Evolutionary conservation across 2,329 filamentous ascomycete species (phyloP), one percentile per base, ranked within the genome.

Genomic region (Paecilomyces sp.): DNA sequence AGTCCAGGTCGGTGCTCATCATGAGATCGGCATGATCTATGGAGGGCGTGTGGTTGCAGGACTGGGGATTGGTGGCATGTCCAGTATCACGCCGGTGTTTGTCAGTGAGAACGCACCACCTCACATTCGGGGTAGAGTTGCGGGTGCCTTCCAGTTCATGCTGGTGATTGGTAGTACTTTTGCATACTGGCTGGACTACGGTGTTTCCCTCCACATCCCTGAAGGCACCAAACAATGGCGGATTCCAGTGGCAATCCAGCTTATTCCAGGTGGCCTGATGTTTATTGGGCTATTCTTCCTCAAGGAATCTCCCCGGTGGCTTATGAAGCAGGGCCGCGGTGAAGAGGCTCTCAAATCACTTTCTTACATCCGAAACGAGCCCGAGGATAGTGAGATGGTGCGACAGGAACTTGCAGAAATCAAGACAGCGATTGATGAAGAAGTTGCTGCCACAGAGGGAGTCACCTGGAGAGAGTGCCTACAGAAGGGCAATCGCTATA

Each of bases 181-280:
- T 18, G 76, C 77, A 36, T 82, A 82, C 71, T 83, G 81, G 70
- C 75, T 83, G 58, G 80, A 82, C 67, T 83, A 81, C 62, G 80
- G 80, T 36, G 80, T 82, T 54, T 68, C 74, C 22, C 69, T 77
- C 28, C 74, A 77, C 55, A 76, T 82, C 57, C 73, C 67, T 11
- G 68, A 74, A 3, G 74, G 75, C 41, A 75, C 79, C 2, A 75
- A 73, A n/a, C 81, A 83, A 68, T 84, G 81, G 81, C 76, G 80
- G 7, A 71, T 82, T 3, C 81, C 81, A 0, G 80, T 83, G 24
- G 80, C 77, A 1, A 70, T 83, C 9, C 81, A 84, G 66, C 79
- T 83, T 58, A 72, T 83, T 1, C 81, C 81, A 0, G 81, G 80
- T 15, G 75, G 74, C 0, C 64, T 83, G n/a, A 77, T 84, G 57